These are phyloP conservation scores for Grifola frondosa DNA, from an alignment of 1,284 basidiomycete genomes.

Conservation along the genomic window DNA sequence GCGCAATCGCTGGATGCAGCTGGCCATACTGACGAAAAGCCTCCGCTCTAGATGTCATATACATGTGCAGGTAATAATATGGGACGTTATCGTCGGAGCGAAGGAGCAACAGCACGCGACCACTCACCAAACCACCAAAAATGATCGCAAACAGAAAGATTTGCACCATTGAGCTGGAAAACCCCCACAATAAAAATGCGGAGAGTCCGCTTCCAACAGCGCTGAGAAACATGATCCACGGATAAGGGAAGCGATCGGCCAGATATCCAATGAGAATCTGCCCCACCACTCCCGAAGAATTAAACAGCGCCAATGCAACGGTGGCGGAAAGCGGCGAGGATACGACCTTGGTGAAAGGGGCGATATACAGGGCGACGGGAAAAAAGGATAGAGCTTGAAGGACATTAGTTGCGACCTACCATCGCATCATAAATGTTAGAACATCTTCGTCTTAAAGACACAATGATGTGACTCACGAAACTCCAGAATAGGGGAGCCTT, in stretches of 20 bases:
- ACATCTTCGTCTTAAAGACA: neutral
- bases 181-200: slow-evolving; percentile 30
- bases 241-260: slow-evolving; percentile 26
- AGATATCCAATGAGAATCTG: slow-evolving; percentile 28
- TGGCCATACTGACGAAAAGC: slow-evolving; percentile 25
- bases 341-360: slow-evolving; percentile 23
- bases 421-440: neutral
- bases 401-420: slow-evolving; percentile 18
- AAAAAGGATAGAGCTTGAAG: slow-evolving; percentile 29
- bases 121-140: slow-evolving; percentile 28
- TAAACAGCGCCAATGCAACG: slow-evolving; percentile 27
- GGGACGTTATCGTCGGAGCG: no score
- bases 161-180: slow-evolving; percentile 22
- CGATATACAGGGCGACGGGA: slow-evolving; percentile 30
- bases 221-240: slow-evolving; percentile 24
- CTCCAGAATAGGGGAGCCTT: slow-evolving; percentile 23
- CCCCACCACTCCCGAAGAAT: slow-evolving; percentile 24
- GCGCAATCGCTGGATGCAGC: slow-evolving; percentile 23
- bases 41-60: slow-evolving; percentile 18
- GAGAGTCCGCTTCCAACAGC: slow-evolving; percentile 23
- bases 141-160: slow-evolving; percentile 28
- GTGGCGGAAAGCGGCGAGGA: slow-evolving; percentile 24
- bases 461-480: slow-evolving; percentile 18
- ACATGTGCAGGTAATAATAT: neutral
- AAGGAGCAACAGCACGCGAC: neutral